Evolutionary conservation across 306 rosid species (phyloP), one percentile per base, ranked within the genome.

Genomic region (Erythrophleum fordii): DNA sequence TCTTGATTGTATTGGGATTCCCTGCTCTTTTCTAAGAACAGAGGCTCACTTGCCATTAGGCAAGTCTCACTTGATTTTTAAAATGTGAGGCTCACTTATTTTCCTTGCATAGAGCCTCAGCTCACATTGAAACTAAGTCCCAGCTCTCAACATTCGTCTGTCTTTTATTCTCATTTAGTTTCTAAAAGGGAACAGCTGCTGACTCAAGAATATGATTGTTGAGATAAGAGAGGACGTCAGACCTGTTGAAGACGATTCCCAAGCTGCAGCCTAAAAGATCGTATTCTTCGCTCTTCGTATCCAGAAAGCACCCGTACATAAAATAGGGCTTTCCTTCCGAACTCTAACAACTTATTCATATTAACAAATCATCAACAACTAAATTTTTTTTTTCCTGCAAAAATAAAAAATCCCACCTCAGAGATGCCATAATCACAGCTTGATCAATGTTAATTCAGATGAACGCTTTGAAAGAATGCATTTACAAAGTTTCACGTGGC

Each of bases 231-330:
- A 77, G 74, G 46, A 76, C 34, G 72, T 26, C 58, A 72, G 53
- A 86, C 89, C 89, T 83, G 85, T 52, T 25, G 75, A 58, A 83
- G 45, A 0, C 53, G 87, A 7, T 77, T 71, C 80, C 93, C 96
- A 82, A 91, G 83, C 78, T 88, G 83, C 73, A 93, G 65, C 75
- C 99, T 91, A 64, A 70, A 80, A 13, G 86, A 39, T 29, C 96
- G 91, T 78, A 95, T 95, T 88, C 92, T 89, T 52, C 93, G 92
- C 81, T 93, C 91, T 88, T 95, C 99, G 70, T 90, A 93, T 64
- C 99, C 98, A 39, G 97, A 90, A 77, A 95, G 93, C 80, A 95
- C 95, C 75, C 87, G 73, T 22, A 61, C 94, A 81, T 91, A 95
- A 82, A 90, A 89, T 51, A 95, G 75, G 51, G 89, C 90, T 73